Evolutionary conservation across 2,329 filamentous ascomycete species (phyloP), one percentile per base, ranked within the genome.

Genomic region (Chaetomiaceae sp.): DNA sequence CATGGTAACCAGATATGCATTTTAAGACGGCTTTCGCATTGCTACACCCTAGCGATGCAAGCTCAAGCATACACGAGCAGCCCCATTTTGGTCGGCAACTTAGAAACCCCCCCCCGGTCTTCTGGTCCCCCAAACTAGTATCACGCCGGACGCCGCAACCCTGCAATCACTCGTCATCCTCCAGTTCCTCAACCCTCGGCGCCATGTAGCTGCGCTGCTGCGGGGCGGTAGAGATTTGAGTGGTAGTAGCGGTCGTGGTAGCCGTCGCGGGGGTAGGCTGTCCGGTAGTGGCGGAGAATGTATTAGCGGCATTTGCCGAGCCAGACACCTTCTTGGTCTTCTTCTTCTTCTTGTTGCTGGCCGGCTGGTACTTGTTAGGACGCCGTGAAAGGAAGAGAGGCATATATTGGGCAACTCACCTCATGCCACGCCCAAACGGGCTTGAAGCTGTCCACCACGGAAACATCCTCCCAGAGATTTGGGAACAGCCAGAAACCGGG

Each of bases 381-480:
- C 18, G 16, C 14, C 5, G 42, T 21, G 13, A 11, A 20, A n/a
- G 16, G 3, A 21, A 16, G 8, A 27, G n/a, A 11, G 7, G 27
- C 16, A 36, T 20, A 62, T 48, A 60, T 8, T 10, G 20, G 13
- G 21, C 25, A 53, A 71, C 81, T 71, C 67, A 95, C 90, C 82
- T 96, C 91, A 70, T 99, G 94, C 94, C 94, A 99, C 55, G 90
- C 94, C 92, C 94, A 99, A 5, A 96, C 73, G 18, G 94, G 94
- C 66, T 86, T 86, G 80, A 99, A 99, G 65, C 89, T 95, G 69
- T 99, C 94, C 71, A 99, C 87, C 74, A 99, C 97, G 7, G 92
- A 95, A 25, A 99, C 94, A 67, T 99, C 94, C 70, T 99, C 94
- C 76, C 96, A 99, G 18, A 99, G 75, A 67, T 99, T 99, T 44